Evolutionary conservation across 1,284 basidiomycete species (phyloP).

Genomic region (Ganoderma boninense): DNA sequence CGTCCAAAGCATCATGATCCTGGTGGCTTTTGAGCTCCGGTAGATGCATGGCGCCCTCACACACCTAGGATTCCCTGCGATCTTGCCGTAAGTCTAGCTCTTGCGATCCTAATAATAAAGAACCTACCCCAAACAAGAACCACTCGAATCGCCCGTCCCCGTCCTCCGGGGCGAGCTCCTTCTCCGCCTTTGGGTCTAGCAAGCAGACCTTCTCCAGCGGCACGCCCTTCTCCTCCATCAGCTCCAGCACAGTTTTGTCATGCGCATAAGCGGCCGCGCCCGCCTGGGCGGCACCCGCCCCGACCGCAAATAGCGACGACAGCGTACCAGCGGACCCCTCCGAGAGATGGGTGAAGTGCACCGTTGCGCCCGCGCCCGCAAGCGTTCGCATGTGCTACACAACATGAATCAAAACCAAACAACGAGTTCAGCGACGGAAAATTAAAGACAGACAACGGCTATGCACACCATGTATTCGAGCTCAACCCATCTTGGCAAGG

Average conservation of each 20-base stretch:
- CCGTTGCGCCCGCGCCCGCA: conserved; percentile 68
- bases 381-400: conserved; percentile 86
- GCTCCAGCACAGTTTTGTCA: conserved; percentile 68
- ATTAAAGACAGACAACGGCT: too few relatives aligned
- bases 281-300: conserved; percentile 44
- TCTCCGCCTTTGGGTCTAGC: conserved; percentile 86
- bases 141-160: conserved; percentile 77
- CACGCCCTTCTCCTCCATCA: conserved; percentile 64
- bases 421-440: background rate
- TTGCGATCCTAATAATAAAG: background rate
- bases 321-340: conserved; percentile 70
- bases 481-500: conserved; percentile 89
- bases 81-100: background rate
- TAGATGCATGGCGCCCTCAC: background rate
- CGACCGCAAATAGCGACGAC: conserved; percentile 47
- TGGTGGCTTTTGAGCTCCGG: background rate
- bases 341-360: conserved; percentile 90
- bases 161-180: conserved; percentile 77
- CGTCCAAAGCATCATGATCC: background rate
- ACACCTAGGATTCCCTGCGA: conserved; percentile 69
- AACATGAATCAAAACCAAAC: conserved; percentile 70
- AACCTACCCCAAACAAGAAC: conserved; percentile 86
- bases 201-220: conserved; percentile 78
- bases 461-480: conserved; percentile 71
- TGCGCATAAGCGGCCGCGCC: conserved; percentile 66